A percentile compares a stretch with the other conserved stretches of the same genome.
phyloP scores from a whole-genome alignment of 768 basidiomycete species.

The Pluteus cervinus region DNA sequence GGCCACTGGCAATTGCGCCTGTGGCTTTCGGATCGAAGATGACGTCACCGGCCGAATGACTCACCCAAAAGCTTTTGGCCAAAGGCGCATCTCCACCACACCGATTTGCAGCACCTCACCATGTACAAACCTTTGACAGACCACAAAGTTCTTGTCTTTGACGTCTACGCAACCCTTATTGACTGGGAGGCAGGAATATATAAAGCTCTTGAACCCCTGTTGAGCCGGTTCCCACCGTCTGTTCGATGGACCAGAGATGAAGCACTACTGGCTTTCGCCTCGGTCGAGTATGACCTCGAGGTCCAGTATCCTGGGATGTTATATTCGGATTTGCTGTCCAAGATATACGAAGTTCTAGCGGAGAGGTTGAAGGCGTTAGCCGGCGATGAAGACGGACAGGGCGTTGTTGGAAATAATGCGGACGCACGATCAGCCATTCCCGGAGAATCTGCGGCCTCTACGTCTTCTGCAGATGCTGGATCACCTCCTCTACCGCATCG shows the following conservation, averaged over 20 bases:
- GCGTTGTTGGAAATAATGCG: conserved; percentile 6
- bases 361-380: conserved; percentile 27
- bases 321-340: conserved; percentile 58
- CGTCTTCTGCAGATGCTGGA: conserved; percentile 11
- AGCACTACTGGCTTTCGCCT: conserved; percentile 43
- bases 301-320: conserved; percentile 49
- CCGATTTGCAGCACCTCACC: no score
- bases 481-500: conserved; percentile 22
- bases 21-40: no score
- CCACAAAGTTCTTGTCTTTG: conserved; percentile 57
- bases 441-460: conserved; percentile 10
- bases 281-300: conserved; percentile 53
- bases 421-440: conserved; percentile 7
- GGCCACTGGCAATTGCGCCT: no score
- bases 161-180: conserved; percentile 72
- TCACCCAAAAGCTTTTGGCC: no score
- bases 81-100: no score
- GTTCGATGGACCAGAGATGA: conserved; percentile 43
- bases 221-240: conserved; percentile 33
- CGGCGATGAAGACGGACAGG: conserved; percentile 12
- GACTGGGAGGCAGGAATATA: conserved; percentile 75
- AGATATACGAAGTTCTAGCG: conserved; percentile 32
- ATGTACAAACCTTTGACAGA: no score
- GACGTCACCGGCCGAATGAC: no score
- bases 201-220: conserved; percentile 45